Conservation (phyloP, 2,329 filamentous ascomycete species). For the Rutstroemia sp. region DNA sequence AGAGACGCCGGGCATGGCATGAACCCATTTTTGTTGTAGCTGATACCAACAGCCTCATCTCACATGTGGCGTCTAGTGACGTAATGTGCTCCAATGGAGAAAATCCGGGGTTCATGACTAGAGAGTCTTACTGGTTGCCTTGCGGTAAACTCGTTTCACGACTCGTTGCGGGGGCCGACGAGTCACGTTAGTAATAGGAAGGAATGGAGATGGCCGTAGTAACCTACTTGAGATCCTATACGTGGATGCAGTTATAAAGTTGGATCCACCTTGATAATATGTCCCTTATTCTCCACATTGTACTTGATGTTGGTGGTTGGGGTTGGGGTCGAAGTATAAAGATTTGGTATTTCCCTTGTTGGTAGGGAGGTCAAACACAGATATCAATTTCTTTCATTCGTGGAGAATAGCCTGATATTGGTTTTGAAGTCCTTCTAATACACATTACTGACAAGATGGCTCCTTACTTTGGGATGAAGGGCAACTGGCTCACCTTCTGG, state of each 20-base stretch:
- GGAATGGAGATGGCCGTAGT: not conserved
- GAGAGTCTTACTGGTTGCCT: not conserved
- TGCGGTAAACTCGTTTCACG: not conserved
- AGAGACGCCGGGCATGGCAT: constrained; percentile 2
- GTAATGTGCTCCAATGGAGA: not conserved
- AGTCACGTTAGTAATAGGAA: not conserved
- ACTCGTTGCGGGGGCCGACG: not conserved
- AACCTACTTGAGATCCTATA: not conserved
- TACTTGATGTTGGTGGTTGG: not conserved
- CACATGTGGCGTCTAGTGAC: not conserved
- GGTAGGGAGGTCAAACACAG: not conserved
- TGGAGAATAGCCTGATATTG: not conserved
- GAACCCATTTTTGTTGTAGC: not conserved
- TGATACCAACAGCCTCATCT: not conserved
- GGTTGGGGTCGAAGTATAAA: not conserved
- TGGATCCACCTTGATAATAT: not conserved
- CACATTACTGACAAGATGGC: not conserved
- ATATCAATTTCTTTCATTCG: not conserved
- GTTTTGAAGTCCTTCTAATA: not conserved
- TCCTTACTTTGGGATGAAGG: constrained; percentile 44
- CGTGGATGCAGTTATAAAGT: not conserved
- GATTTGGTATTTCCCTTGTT: not conserved
- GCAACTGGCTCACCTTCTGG: constrained; percentile 50
- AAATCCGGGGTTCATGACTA: not conserved
- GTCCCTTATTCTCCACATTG: not conserved